A percentile compares a stretch with the other conserved stretches of the same genome.
Evolutionary conservation across 306 rosid genomes (phyloP).

Genomic region (Luffa aegyptiaca): DNA sequence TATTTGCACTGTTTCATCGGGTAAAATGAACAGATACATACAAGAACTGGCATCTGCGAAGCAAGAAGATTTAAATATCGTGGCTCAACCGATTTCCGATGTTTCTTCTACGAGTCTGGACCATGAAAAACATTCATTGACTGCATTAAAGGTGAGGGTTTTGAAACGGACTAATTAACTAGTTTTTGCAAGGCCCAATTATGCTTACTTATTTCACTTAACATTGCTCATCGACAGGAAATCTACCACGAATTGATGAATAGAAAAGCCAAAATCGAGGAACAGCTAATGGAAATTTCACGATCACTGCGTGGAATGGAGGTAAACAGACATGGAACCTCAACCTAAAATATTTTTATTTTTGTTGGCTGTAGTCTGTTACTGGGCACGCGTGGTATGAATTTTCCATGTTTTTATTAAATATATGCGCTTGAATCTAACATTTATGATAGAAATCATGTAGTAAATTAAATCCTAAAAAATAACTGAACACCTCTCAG

Average conservation of each 20-base stretch:
- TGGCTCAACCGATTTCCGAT: slow-evolving; percentile 27
- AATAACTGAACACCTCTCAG: neutral
- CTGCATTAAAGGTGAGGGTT: slow-evolving; percentile 38
- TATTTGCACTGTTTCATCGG: neutral
- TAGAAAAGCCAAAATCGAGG: slow-evolving; percentile 47
- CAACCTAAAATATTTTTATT: neutral
- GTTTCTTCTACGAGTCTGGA: slow-evolving; percentile 25
- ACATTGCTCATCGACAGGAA: slow-evolving; percentile 30
- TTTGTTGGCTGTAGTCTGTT: neutral
- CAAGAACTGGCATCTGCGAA: slow-evolving; percentile 25
- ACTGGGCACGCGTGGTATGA: too few species aligned
- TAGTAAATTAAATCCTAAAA: neutral
- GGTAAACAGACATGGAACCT: slow-evolving; percentile 24
- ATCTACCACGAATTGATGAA: slow-evolving; percentile 28
- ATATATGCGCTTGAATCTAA: too few species aligned
- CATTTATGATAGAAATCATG: neutral
- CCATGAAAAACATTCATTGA: slow-evolving; percentile 20
- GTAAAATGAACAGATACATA: slow-evolving; percentile 27
- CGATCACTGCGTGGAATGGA: slow-evolving; percentile 31
- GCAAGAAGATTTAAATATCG: slow-evolving; percentile 27
- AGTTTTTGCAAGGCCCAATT: neutral
- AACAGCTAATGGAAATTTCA: slow-evolving; percentile 43
- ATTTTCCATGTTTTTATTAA: neutral
- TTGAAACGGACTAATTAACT: neutral
- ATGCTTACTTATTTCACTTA: neutral